Base-by-base conservation (phyloP, 345 rosid species). In the Corchorus olitorius region DNA sequence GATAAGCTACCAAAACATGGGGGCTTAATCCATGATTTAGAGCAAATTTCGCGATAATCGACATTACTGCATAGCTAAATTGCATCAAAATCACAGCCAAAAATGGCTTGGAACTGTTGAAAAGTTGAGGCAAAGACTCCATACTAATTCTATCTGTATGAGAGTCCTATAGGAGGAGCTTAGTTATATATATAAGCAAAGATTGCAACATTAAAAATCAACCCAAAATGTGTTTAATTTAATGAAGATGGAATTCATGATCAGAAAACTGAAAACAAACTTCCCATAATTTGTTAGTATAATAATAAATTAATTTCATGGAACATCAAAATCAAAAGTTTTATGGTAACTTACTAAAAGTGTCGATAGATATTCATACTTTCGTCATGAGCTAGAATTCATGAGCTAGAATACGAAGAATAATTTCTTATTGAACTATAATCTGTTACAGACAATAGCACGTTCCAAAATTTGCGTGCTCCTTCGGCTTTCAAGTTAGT, bases 61-160 rank as follows among this genome's bases (percentile, higher is more conserved):
- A 65, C 70, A 43, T 65, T 52, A 19, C 70, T 2, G 70, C 53
- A 65, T 65, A 65, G 19, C 70, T 4, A 4, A 20, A 65, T 34
- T 65, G 70, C 53, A 65, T 43, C 5, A 19, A 65, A 11, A 65
- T n/a, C 70, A 65, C 45, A 43, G 70, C 70, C 53, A 65, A 19
- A 65, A 43, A 65, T 43, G 70, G 70, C 12, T 65, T 65, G 22
- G 17, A 27, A 0, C 43, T 8, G 9, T 65, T 45, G 35, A 65
- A 43, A 20, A 65, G 34, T 43, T 20, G 52, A 65, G 16, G 20
- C 53, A 49, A 41, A 3, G 50, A 65, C 70, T 5, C 70, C 70
- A 65, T 65, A 0, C 12, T 33, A n/a, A n/a, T n/a, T 3, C 12
- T 27, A 3, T 4, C n/a, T 53, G 56, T 54, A 19, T 41, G 27